Percentiles rank a stretch among this genome's conserved stretches.
These are phyloP conservation scores for Castanea sativa DNA, from an alignment of 306 rosid genomes.

Conservation along the genomic window DNA sequence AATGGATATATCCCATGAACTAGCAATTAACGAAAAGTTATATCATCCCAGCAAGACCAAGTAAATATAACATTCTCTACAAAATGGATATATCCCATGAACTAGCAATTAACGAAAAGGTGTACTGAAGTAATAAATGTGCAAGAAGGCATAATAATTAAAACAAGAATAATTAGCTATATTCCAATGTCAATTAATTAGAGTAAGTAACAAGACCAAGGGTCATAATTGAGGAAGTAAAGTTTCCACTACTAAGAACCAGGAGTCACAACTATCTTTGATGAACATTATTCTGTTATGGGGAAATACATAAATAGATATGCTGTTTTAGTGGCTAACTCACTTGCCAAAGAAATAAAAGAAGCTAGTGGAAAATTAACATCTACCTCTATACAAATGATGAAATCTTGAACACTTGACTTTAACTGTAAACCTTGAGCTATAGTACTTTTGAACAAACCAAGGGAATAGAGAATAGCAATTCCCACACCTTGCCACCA, in stretches of 20 bases:
- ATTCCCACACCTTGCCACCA: slow-evolving; percentile 99
- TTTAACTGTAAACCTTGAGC: slow-evolving; percentile 90
- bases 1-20: too few relatives aligned
- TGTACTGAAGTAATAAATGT: neutral
- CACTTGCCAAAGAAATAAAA: slow-evolving; percentile 4
- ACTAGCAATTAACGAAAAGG: slow-evolving; percentile 2
- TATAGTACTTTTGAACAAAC: slow-evolving; percentile 86
- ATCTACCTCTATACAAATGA: slow-evolving; percentile 96
- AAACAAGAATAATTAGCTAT: slow-evolving; percentile 10
- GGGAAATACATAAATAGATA: slow-evolving; percentile 10
- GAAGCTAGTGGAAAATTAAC: slow-evolving; percentile 31
- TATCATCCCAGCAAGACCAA: neutral
- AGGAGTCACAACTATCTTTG: neutral
- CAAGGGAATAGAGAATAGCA: slow-evolving; percentile 77
- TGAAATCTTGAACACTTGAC: slow-evolving; percentile 97
- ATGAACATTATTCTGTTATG: neutral
- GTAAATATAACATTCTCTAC: neutral
- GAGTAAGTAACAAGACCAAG: slow-evolving; percentile 13
- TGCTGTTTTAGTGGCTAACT: slow-evolving; percentile 10
- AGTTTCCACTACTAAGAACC: slow-evolving; percentile 10
- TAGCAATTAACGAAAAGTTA: neutral
- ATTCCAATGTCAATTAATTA: slow-evolving; percentile 5
- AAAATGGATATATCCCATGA: neutral
- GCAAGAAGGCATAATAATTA: slow-evolving; percentile 6
- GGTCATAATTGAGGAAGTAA: neutral